Evolutionary conservation across 352 stramenopile genomes (phyloP).

Genomic region (Globisporangium orthogonon): DNA sequence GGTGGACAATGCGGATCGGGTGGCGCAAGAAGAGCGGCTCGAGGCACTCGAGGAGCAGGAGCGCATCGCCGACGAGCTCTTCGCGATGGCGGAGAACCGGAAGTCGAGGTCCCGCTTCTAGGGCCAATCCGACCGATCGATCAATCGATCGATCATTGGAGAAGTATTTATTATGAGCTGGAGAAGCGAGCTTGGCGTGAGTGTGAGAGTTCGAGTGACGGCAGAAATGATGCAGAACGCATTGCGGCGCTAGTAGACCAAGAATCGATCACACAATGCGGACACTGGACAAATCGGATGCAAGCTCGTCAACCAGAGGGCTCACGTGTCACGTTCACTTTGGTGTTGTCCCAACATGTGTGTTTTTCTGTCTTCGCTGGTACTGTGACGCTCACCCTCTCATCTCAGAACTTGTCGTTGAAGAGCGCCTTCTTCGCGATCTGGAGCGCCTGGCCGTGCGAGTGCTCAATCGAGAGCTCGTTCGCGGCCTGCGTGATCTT

Average conservation of each 20-base stretch:
- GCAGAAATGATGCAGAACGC: no score
- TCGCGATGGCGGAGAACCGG: conserved; percentile 72
- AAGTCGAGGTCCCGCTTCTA: conserved; percentile 40
- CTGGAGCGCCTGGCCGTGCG: conserved; percentile 74
- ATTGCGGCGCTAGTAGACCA: neutral
- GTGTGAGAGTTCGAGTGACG: neutral
- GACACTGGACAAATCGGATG: neutral
- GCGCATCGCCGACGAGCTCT: conserved; percentile 77
- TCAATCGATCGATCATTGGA: neutral
- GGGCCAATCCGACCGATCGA: neutral
- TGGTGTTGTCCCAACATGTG: neutral
- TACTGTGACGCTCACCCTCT: neutral
- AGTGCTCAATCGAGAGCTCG: conserved; percentile 83
- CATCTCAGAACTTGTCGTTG: conserved; percentile 59
- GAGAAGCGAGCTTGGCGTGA: neutral
- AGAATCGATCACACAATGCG: neutral
- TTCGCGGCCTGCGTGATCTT: conserved; percentile 85
- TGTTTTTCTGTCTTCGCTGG: neutral
- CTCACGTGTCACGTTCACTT: conserved; percentile 1
- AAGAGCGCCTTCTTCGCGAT: conserved; percentile 82
- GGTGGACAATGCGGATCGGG: conserved; percentile 52
- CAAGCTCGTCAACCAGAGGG: no score
- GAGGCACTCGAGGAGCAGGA: conserved; percentile 76
- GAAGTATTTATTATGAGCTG: conserved; percentile 3
- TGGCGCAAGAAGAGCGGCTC: conserved; percentile 51